Evolutionary conservation across 352 stramenopile genomes (phyloP), one percentile per base, ranked within the genome.

Genomic region (Globisporangium echinulatum): DNA sequence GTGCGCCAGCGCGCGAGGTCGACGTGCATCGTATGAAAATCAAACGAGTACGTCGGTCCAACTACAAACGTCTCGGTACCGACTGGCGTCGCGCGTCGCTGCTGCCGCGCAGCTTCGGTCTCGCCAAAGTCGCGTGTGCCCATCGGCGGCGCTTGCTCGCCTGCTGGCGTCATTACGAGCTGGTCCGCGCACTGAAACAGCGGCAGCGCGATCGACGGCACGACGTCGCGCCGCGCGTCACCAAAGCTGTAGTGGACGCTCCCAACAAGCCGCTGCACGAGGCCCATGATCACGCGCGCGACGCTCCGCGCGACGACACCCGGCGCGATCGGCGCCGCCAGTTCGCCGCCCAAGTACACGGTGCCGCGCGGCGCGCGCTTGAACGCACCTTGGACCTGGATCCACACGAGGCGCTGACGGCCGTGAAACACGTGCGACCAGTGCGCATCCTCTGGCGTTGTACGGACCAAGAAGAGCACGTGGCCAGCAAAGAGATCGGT

Each of bases 1-100:
- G 85, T 92, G 60, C 88, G 78, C 85, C 85, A 95, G 38, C 72
- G 69, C 8, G 74, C 78, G 60, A 95, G 64, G 58, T 95, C 79
- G 49, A 92, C 82, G 61, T 93, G 93, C 83, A 93, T 93, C 1
- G 83, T 95, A 68, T 95, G 83, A 61, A 95, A 95, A 44, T 95
- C 78, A 68, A 95, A 95, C 55, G 85, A 91, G 62, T 95, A 95
- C 39, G 80, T 95, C 6, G 68, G 56, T n/a, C 75, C 82, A 7
- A 92, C 72, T 7, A 70, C 52, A 51, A 79, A 91, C 2, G 50
- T 52, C 52, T 91, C 77, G 0, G 40, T 60, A 1, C 80, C 82
- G 0, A 91, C 58, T 4, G 79, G 72, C 14, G 77, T 89, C 11
- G 79, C 64, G 14, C 77, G 68, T 15, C 85, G 69, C 6, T 58